Evolutionary conservation across 192 early-diverging fungal genomes (phyloP), one percentile per base, ranked within the genome.

Genomic region (Dissophora globulifera): DNA sequence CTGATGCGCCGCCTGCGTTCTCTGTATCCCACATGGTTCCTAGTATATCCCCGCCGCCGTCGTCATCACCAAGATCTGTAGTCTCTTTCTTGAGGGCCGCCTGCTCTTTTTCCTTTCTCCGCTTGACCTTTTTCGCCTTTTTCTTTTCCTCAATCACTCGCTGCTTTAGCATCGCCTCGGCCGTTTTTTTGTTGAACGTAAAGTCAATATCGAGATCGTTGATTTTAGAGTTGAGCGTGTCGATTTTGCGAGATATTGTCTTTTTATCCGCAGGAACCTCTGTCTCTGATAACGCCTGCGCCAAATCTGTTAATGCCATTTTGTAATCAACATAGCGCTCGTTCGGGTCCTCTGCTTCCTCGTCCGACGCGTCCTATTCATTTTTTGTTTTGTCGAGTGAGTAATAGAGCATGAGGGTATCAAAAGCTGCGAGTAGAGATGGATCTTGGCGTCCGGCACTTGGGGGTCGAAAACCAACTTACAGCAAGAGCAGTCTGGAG

Each of bases 151-250:
- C 69, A 29, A 50, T 63, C 20, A 62, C 22, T 10, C 46, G 29
- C 23, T 78, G 54, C 23, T 75, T 76, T 46, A 69, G 57, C 54
- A 78, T 32, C 8, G 57, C 40, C 2, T 83, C 61, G 4, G 78
- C 65, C 29, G 76, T 35, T 43, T 62, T 61, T 20, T 79, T 78
- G 33, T 80, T 59, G 41, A 78, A 84, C 0, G 80, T 67, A 51
- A 78, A 79, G 43, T 83, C 81, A 13, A 62, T 43, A 33, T 84
- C 84, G 23, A 82, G 48, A 12, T 69, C 69, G 33, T 67, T 53
- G 33, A 82, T 17, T 41, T 64, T 58, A 42, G 55, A 58, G 64
- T 80, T 53, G 50, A 58, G 12, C 27, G 69, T 75, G 38, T 78
- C 49, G 42, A 82, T 49, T 53, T 50, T 65, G 2, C 62, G 35